Conservation (phyloP, 1,284 basidiomycete species). For the Heterobasidion irregulare region DNA sequence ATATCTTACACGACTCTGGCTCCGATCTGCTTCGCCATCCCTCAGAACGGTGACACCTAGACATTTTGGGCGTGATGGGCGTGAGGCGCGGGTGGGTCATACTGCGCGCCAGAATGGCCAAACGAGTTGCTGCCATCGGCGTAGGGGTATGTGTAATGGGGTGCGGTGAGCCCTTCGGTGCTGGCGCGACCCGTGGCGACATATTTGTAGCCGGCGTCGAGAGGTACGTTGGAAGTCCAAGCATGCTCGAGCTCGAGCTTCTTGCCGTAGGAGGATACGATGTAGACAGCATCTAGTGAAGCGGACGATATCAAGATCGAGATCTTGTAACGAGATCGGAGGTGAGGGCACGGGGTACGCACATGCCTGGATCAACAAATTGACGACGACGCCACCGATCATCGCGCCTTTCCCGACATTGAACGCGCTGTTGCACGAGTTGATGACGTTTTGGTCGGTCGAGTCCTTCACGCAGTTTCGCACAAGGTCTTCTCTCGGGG, state of each 20-base stretch:
- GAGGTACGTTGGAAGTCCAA: neutral
- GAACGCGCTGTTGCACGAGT: constrained; percentile 6
- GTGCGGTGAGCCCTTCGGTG: constrained; percentile 1
- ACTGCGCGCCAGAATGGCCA: neutral
- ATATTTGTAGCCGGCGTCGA: constrained; percentile 1
- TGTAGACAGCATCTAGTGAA: neutral
- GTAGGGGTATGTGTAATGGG: constrained; percentile 1
- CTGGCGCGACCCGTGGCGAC: neutral
- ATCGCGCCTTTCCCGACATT: constrained; percentile 4
- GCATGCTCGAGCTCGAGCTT: constrained; percentile 2
- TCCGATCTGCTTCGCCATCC: too few species aligned
- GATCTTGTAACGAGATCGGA: neutral
- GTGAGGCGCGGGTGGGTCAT: neutral
- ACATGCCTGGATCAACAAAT: constrained; percentile 15
- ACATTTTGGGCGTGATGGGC: neutral
- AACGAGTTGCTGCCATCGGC: neutral
- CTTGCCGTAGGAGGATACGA: constrained; percentile 1
- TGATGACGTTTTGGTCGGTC: constrained; percentile 3
- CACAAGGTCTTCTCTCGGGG: constrained; percentile 5
- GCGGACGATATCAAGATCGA: neutral
- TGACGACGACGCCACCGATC: constrained; percentile 9
- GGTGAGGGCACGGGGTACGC: neutral
- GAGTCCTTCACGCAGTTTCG: constrained; percentile 10
- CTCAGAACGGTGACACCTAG: neutral
- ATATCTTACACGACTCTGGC: too few species aligned